These are phyloP conservation scores for Mucor saturninus DNA, from an alignment of 371 early-diverging fungal species.

Conservation along the genomic window DNA sequence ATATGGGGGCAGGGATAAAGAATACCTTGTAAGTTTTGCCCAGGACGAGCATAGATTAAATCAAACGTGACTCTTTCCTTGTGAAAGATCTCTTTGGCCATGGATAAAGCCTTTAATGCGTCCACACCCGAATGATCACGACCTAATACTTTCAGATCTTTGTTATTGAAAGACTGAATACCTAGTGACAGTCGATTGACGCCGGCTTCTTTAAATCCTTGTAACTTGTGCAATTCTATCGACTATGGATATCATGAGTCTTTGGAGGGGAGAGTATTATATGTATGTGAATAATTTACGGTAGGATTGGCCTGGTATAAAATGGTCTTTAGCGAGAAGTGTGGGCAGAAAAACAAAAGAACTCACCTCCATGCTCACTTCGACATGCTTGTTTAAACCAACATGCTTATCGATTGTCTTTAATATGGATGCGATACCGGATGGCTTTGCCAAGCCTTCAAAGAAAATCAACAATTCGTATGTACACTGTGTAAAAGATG, in stretches of 20 bases:
- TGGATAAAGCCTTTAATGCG: constrained; percentile 58
- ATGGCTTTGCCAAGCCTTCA: constrained; percentile 25
- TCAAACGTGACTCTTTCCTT: constrained; percentile 75
- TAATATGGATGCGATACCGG: constrained; percentile 44
- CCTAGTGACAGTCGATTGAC: constrained; percentile 85
- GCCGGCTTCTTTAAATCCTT: constrained; percentile 62
- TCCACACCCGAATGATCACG: constrained; percentile 75
- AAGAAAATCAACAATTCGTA: background rate
- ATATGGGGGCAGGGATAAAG: background rate
- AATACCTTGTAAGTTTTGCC: constrained; percentile 62
- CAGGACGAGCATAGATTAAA: constrained; percentile 84
- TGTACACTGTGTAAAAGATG: background rate
- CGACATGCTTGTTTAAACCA: constrained; percentile 44
- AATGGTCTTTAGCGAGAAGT: too few relatives aligned
- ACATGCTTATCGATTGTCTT: constrained; percentile 42
- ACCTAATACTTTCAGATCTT: constrained; percentile 50
- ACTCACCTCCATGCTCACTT: constrained; percentile 62
- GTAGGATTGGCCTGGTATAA: constrained; percentile 77
- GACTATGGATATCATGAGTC: constrained; percentile 37
- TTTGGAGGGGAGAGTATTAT: background rate
- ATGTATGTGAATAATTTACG: constrained; percentile 32
- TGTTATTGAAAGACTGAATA: constrained; percentile 73
- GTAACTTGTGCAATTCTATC: constrained; percentile 47
- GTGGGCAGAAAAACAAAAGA: too few relatives aligned
- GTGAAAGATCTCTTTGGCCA: constrained; percentile 63